Conservation (phyloP, 495 filamentous ascomycete species). For the Aspergillus mulundensis region DNA sequence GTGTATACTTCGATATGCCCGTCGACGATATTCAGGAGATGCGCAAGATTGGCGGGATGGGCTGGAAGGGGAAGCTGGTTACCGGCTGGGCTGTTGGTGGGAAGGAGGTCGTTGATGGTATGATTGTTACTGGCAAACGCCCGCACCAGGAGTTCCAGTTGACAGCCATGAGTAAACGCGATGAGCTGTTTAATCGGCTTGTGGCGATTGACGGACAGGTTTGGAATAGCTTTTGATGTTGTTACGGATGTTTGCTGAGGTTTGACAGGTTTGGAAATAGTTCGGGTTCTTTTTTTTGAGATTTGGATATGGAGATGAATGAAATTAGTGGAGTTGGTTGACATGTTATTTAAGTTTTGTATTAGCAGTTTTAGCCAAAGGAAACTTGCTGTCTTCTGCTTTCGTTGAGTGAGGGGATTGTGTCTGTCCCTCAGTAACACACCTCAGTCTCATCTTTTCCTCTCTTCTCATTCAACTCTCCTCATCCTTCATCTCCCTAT, state of each 20-base stretch:
- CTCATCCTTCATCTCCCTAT: no score
- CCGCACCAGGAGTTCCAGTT: conserved; percentile 52
- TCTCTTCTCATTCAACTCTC: no score
- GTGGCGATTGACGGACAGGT: conserved; percentile 80
- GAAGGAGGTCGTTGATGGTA: conserved; percentile 71
- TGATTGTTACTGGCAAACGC: conserved; percentile 59
- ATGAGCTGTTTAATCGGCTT: conserved; percentile 83
- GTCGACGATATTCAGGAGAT: conserved; percentile 62
- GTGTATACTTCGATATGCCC: conserved; percentile 45
- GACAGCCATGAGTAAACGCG: conserved; percentile 68
- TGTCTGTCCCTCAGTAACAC: no score
- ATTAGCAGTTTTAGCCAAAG: no score
- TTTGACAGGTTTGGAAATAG: conserved; percentile 19
- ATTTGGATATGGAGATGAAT: neutral
- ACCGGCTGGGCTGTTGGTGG: conserved; percentile 73
- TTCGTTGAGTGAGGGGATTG: no score
- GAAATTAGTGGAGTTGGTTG: neutral
- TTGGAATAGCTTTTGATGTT: conserved; percentile 72
- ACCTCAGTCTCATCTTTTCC: no score
- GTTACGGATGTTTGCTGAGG: conserved; percentile 9
- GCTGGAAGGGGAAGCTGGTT: conserved; percentile 84
- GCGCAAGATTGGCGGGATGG: conserved; percentile 78
- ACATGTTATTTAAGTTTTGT: no score
- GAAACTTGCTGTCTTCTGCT: no score
- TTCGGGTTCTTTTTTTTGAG: neutral